Evolutionary conservation across 1,284 basidiomycete genomes (phyloP).

Genomic region (Pseudozyma hubeiensis): DNA sequence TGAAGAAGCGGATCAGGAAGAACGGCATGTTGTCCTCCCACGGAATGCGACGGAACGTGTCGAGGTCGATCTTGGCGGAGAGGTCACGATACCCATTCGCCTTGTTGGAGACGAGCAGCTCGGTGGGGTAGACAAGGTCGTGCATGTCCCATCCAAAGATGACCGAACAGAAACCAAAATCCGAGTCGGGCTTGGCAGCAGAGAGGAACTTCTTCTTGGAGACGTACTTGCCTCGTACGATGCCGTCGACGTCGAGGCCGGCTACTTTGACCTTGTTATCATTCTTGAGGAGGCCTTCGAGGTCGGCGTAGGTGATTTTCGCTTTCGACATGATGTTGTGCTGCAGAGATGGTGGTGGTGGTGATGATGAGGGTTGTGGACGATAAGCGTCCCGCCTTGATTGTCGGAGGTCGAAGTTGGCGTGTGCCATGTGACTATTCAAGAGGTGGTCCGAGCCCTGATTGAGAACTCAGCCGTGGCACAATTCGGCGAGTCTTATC

Average conservation of each 20-base stretch:
- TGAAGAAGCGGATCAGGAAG: constrained; percentile 90
- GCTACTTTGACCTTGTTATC: constrained; percentile 91
- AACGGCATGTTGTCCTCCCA: constrained; percentile 94
- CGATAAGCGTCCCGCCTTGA: not conserved
- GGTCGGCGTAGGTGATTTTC: constrained; percentile 37
- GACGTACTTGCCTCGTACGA: constrained; percentile 93
- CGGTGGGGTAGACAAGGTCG: constrained; percentile 75
- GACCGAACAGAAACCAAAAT: constrained; percentile 58
- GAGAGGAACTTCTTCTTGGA: constrained; percentile 91
- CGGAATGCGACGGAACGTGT: constrained; percentile 82
- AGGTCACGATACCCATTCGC: constrained; percentile 92
- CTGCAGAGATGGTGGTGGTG: not conserved
- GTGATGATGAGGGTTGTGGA: not conserved
- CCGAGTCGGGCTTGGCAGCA: constrained; percentile 80
- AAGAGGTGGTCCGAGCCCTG: too few relatives aligned
- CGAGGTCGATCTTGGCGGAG: constrained; percentile 83
- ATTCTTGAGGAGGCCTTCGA: constrained; percentile 70
- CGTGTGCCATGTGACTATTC: too few relatives aligned
- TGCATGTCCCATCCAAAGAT: constrained; percentile 58
- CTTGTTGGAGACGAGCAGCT: constrained; percentile 88
- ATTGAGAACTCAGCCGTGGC: too few relatives aligned
- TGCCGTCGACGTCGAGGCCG: constrained; percentile 76
- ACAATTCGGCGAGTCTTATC: not conserved
- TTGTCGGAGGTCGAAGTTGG: too few relatives aligned
- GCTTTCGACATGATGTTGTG: constrained; percentile 23